Evolutionary conservation across 306 rosid genomes (phyloP).

Genomic region (Purshia tridentata): DNA sequence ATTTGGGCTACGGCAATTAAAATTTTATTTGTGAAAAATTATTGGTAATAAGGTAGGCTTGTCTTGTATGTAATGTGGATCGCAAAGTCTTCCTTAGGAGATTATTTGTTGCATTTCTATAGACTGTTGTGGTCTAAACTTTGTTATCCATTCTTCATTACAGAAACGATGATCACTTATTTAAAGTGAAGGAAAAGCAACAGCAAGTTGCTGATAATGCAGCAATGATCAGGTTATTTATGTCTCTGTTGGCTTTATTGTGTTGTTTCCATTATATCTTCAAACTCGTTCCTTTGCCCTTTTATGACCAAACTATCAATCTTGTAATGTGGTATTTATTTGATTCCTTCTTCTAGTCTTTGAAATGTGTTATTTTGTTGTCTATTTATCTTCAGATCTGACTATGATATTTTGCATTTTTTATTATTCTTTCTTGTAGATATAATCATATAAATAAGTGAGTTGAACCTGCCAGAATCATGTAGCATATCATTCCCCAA

Average conservation of each 20-base stretch:
- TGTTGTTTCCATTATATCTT: not conserved
- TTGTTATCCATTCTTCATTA: too few relatives aligned
- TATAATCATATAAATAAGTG: too few relatives aligned
- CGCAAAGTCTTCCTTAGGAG: too few relatives aligned
- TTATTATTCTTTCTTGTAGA: conserved; percentile 20
- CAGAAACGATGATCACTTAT: conserved; percentile 39
- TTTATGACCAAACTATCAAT: not conserved
- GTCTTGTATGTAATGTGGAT: too few relatives aligned
- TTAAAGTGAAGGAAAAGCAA: conserved; percentile 50
- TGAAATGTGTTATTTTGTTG: not conserved
- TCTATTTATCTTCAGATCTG: not conserved
- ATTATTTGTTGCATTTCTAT: too few relatives aligned
- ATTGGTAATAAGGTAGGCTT: too few relatives aligned
- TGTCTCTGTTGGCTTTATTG: too few relatives aligned
- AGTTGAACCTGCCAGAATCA: conserved; percentile 38
- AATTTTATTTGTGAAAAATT: too few relatives aligned
- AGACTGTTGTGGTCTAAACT: too few relatives aligned
- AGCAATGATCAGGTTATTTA: too few relatives aligned
- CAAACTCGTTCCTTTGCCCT: not conserved
- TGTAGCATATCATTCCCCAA: conserved; percentile 37
- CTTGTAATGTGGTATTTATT: not conserved
- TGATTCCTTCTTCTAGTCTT: not conserved
- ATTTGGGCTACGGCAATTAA: too few relatives aligned
- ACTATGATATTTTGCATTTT: not conserved
- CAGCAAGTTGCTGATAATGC: conserved; percentile 34